phyloP scores from a whole-genome alignment of 2,329 filamentous ascomycete genomes.

The Triangularia setosa region DNA sequence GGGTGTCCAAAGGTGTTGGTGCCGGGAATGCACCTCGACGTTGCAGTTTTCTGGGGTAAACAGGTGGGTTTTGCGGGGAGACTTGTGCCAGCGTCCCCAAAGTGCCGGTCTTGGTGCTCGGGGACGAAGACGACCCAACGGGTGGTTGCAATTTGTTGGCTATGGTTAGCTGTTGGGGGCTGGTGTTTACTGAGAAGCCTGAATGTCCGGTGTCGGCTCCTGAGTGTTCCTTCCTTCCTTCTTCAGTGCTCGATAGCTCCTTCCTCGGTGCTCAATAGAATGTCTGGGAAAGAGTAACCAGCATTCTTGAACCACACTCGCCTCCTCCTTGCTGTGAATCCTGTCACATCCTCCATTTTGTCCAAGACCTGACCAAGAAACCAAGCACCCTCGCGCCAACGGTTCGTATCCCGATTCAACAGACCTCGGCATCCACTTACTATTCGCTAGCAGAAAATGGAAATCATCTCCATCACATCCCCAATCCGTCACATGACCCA shows the following conservation, averaged over 20 bases:
- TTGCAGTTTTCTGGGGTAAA: background rate
- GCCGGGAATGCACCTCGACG: background rate
- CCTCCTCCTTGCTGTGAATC: background rate
- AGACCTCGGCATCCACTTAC: background rate
- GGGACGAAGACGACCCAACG: background rate
- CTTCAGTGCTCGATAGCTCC: too few relatives aligned
- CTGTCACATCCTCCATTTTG: background rate
- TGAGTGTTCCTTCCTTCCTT: background rate
- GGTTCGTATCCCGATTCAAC: background rate
- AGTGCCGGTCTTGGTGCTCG: background rate
- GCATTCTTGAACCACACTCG: background rate
- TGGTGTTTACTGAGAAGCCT: background rate
- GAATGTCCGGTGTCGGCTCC: background rate
- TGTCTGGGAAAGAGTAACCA: background rate
- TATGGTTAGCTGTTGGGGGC: background rate
- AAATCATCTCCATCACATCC: background rate
- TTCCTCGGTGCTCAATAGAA: background rate
- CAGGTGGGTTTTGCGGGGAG: background rate
- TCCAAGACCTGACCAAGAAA: background rate
- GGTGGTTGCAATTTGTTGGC: background rate
- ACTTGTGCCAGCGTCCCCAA: background rate
- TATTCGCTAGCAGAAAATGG: background rate
- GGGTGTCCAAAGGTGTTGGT: background rate
- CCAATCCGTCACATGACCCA: background rate
- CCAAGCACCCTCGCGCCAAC: too few relatives aligned